phyloP scores from a whole-genome alignment of 139 green algal genomes.

The Spirogloea muscicola region DNA sequence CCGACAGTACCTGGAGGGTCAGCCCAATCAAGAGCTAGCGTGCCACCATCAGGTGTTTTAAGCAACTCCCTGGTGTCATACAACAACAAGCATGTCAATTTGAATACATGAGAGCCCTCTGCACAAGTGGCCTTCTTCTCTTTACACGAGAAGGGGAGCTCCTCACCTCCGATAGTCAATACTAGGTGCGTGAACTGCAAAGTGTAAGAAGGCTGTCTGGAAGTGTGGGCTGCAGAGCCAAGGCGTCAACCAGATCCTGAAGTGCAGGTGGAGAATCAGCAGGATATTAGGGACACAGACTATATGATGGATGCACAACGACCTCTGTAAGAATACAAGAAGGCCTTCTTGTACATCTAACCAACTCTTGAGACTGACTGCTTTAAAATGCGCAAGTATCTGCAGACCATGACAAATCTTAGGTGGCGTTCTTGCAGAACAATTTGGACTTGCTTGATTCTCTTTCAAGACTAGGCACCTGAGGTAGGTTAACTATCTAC shows the following conservation, averaged over 20 bases:
- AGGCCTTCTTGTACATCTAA: neutral
- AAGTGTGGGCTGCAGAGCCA: slow-evolving; percentile 44
- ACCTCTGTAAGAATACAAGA: neutral
- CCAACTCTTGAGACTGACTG: neutral
- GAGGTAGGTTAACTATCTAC: neutral
- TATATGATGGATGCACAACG: neutral
- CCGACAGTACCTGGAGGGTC: neutral
- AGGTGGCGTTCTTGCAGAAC: too few species aligned
- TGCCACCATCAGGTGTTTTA: slow-evolving; percentile 23
- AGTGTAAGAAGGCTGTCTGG: slow-evolving; percentile 41
- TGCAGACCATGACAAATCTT: too few species aligned
- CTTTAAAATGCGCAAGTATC: too few species aligned
- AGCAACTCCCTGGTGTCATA: slow-evolving; percentile 28
- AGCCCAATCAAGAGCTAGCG: slow-evolving; percentile 26
- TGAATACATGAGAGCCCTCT: too few species aligned
- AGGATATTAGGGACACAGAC: neutral
- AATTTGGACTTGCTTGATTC: too few species aligned
- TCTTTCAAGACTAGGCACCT: too few species aligned
- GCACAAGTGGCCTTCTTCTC: too few species aligned
- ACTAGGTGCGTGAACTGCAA: neutral
- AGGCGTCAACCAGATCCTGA: slow-evolving; percentile 35
- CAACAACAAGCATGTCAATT: too few species aligned
- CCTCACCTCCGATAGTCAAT: slow-evolving; percentile 22
- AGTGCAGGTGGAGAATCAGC: neutral
- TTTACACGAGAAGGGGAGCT: too few species aligned